phyloP scores from a whole-genome alignment of 306 rosid species.

The Carpinus fangiana region DNA sequence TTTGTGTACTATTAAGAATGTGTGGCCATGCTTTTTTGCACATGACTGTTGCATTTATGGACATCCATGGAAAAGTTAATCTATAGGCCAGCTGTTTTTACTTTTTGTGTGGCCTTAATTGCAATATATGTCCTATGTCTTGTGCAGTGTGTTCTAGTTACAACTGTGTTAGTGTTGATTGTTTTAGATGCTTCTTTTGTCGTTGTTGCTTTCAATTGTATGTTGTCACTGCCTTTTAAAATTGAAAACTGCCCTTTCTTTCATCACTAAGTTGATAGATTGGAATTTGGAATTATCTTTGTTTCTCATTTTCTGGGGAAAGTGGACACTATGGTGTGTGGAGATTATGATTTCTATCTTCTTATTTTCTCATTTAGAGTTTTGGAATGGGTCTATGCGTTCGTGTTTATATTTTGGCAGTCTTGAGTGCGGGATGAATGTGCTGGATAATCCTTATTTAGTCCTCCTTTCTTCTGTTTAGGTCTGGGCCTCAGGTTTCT shows the following conservation, averaged over 20 bases:
- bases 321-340: not conserved
- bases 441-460: slow-evolving; percentile 12
- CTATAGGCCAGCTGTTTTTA: not conserved
- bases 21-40: not conserved
- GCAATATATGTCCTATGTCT: not conserved
- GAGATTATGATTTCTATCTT: not conserved
- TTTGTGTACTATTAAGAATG: not conserved
- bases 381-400: slow-evolving; percentile 6
- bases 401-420: slow-evolving; percentile 9
- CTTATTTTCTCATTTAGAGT: slow-evolving; percentile 9
- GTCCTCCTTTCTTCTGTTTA: slow-evolving; percentile 32
- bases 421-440: not conserved
- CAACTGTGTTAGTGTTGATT: not conserved
- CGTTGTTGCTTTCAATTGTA: not conserved
- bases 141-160: not conserved
- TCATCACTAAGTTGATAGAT: slow-evolving; percentile 6
- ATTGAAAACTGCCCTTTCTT: not conserved
- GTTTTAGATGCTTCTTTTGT: not conserved
- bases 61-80: not conserved
- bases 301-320: not conserved
- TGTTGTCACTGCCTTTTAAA: not conserved
- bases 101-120: not conserved
- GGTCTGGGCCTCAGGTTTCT: slow-evolving; percentile 99
- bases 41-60: not conserved
- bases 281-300: slow-evolving; percentile 11